These are phyloP conservation scores for Rhizopus arrhizus DNA, from an alignment of 371 early-diverging fungal genomes.

Conservation along the genomic window DNA sequence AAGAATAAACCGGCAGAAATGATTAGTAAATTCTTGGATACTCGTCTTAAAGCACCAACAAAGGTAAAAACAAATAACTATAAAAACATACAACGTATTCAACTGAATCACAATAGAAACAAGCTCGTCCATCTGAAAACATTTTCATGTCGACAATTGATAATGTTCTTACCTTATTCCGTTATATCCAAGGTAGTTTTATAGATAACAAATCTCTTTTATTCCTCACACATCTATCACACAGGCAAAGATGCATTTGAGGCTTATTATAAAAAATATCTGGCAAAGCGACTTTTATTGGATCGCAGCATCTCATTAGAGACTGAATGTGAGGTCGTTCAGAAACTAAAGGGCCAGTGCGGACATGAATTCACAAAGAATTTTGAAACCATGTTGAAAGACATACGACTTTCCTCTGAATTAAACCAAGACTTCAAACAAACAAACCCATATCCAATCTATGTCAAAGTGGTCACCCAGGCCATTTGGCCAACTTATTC, in stretches of 20 bases:
- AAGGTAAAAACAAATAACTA: slow-evolving; percentile 38
- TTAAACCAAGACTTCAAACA: slow-evolving; percentile 53
- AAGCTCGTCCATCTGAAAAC: background rate
- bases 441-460: slow-evolving; percentile 61
- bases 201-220: background rate
- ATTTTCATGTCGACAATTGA: slow-evolving; percentile 72
- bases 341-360: slow-evolving; percentile 84
- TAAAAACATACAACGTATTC: background rate
- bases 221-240: background rate
- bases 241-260: slow-evolving; percentile 92
- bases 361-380: slow-evolving; percentile 88
- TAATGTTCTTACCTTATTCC: slow-evolving; percentile 77
- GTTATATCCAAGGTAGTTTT: slow-evolving; percentile 74
- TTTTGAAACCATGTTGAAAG: slow-evolving; percentile 93
- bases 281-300: slow-evolving; percentile 86
- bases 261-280: slow-evolving; percentile 88
- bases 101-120: background rate
- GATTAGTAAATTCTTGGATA: slow-evolving; percentile 82
- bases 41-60: slow-evolving; percentile 45
- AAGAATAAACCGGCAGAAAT: slow-evolving; percentile 88
- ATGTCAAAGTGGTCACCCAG: slow-evolving; percentile 82
- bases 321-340: slow-evolving; percentile 81
- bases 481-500: slow-evolving; percentile 89
- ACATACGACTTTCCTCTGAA: slow-evolving; percentile 81
- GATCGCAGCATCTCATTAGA: slow-evolving; percentile 78